Conservation (phyloP, 164 flowering plant species). For the Buxus sempervirens region DNA sequence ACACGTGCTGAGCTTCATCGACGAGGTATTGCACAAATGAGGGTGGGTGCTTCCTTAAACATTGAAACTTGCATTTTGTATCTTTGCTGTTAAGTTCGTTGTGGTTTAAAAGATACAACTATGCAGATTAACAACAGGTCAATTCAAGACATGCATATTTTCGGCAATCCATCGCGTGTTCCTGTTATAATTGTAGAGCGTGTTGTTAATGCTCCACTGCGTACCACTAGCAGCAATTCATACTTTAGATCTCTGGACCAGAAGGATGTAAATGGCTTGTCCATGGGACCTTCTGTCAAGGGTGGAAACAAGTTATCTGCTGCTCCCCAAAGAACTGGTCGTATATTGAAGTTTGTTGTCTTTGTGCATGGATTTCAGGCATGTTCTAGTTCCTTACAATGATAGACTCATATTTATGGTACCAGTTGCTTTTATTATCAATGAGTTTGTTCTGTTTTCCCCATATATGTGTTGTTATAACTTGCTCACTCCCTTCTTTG, state of each 20-base stretch:
- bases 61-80: not conserved
- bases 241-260: constrained; percentile 42
- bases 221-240: constrained; percentile 55
- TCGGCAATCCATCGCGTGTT: constrained; percentile 71
- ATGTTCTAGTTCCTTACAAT: constrained; percentile 20
- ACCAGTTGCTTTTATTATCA: not conserved
- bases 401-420: not conserved
- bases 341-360: constrained; percentile 67
- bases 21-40: constrained; percentile 93
- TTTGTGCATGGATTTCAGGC: constrained; percentile 99
- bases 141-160: constrained; percentile 91
- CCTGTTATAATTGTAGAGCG: constrained; percentile 87
- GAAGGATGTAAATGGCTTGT: constrained; percentile 33
- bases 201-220: constrained; percentile 64
- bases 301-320: constrained; percentile 27
- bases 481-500: too few relatives aligned
- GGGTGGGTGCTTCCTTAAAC: constrained; percentile 37
- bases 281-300: constrained; percentile 25
- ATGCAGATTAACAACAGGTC: constrained; percentile 84
- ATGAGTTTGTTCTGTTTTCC: not conserved
- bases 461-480: not conserved
- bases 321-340: constrained; percentile 39
- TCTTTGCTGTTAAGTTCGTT: not conserved
- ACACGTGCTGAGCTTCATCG: constrained; percentile 93
- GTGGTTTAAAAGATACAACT: constrained; percentile 1